phyloP scores from a whole-genome alignment of 768 basidiomycete genomes.

The Leccinum broughii region DNA sequence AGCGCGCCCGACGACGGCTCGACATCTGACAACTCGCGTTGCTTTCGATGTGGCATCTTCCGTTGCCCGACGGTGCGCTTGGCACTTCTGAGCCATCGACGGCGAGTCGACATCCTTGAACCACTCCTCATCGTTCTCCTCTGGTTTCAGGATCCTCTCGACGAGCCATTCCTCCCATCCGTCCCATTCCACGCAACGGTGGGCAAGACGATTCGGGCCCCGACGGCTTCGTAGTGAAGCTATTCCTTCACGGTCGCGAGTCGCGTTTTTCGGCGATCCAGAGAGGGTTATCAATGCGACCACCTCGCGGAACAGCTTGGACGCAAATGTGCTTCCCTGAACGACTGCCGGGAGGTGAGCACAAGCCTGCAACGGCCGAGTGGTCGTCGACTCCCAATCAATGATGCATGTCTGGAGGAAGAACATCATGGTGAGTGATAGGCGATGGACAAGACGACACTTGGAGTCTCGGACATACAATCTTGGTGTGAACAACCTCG shows the following conservation, averaged over 20 bases:
- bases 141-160: slow-evolving; percentile 70
- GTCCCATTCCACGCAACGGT: slow-evolving; percentile 85
- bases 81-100: slow-evolving; percentile 20
- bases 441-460: neutral
- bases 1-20: slow-evolving; percentile 23
- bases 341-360: slow-evolving; percentile 82
- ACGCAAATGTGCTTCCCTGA: slow-evolving; percentile 74
- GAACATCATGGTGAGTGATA: neutral
- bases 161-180: slow-evolving; percentile 89
- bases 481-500: slow-evolving; percentile 59
- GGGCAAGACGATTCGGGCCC: slow-evolving; percentile 72
- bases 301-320: slow-evolving; percentile 66
- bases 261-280: slow-evolving; percentile 20
- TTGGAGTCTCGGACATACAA: slow-evolving; percentile 49
- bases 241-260: slow-evolving; percentile 58
- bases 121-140: slow-evolving; percentile 74
- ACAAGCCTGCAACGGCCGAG: slow-evolving; percentile 80
- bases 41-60: neutral
- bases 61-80: slow-evolving; percentile 12
- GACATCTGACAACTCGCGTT: slow-evolving; percentile 4
- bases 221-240: slow-evolving; percentile 69
- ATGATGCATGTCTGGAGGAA: slow-evolving; percentile 73
- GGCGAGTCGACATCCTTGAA: slow-evolving; percentile 43
- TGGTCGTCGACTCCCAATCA: slow-evolving; percentile 91
- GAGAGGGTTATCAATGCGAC: slow-evolving; percentile 48